Evolutionary conservation across 2,329 filamentous ascomycete genomes (phyloP), one percentile per base, ranked within the genome.

Genomic region (Trichoderma afroharzianum): DNA sequence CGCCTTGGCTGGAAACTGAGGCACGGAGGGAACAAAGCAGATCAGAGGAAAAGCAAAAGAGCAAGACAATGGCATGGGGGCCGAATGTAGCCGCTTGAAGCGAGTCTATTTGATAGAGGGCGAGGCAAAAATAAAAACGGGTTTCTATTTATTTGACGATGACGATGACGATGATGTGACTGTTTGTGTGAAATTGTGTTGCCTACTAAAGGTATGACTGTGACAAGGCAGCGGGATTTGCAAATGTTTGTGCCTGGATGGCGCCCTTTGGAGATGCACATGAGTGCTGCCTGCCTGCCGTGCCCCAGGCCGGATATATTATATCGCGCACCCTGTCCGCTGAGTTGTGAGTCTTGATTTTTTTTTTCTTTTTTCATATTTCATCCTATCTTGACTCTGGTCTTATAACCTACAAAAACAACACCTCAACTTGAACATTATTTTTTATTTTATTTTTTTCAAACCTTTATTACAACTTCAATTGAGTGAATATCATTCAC

Each of bases 81-180:
- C 66, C 39, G 30, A 32, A 50, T 53, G 57, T 53, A 69, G 66
- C 57, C 66, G 66, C 57, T 53, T 50, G 39, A 36, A 28, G 66
- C 57, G 55, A 43, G 57, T 50, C 57, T 59, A 28, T 61, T 39
- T 53, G 57, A 69, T 69, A 61, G 66, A 69, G 21, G 63, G 53
- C 57, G 43, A 69, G 57, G 43, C 66, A n/a, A 69, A 62, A 14
- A 33, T 36, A 62, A 50, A 33, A 47, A 50, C 24, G 47, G n/a
- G n/a, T 21, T 50, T 50, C 47, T 50, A 24, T 50, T 12, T 50
- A 24, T 11, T 24, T 12, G n/a, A n/a, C n/a, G n/a, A n/a, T 24
- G 47, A 50, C 11, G 36, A 14, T 3, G 36, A 43, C 36, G 36
- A 43, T 18, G 15, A 1, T 43, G 21, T 30, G 7, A 15, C 14